Conservation (phyloP, 2,329 filamentous ascomycete species). For the Chrysosphaeria jannelii region DNA sequence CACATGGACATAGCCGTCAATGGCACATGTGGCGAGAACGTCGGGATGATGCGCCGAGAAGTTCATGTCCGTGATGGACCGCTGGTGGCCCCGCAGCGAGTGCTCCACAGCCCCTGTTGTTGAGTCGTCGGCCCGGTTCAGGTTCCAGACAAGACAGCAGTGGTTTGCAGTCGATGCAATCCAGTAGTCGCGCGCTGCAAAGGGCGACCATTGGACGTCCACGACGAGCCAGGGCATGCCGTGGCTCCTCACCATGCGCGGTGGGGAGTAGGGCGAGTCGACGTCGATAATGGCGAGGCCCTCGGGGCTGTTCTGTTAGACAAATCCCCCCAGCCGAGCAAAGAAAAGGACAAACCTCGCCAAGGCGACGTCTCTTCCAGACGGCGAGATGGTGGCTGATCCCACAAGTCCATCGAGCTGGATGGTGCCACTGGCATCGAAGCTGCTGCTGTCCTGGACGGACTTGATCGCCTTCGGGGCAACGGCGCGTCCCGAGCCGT, state of each 20-base stretch:
- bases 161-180: slow-evolving; percentile 85
- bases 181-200: slow-evolving; percentile 72
- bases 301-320: slow-evolving; percentile 25
- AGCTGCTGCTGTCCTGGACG: slow-evolving; percentile 63
- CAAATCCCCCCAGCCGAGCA: background rate
- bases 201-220: slow-evolving; percentile 91
- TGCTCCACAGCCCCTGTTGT: slow-evolving; percentile 46
- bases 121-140: slow-evolving; percentile 50
- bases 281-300: slow-evolving; percentile 78
- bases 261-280: slow-evolving; percentile 65
- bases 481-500: too few species aligned
- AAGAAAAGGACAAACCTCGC: slow-evolving; percentile 27
- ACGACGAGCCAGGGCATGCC: slow-evolving; percentile 83
- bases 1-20: slow-evolving; percentile 76
- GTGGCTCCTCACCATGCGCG: slow-evolving; percentile 52
- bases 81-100: slow-evolving; percentile 51
- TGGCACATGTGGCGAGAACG: slow-evolving; percentile 62
- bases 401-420: slow-evolving; percentile 57
- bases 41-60: slow-evolving; percentile 85
- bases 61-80: slow-evolving; percentile 88
- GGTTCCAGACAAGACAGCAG: slow-evolving; percentile 78
- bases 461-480: slow-evolving; percentile 28
- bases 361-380: slow-evolving; percentile 65
- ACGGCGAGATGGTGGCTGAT: slow-evolving; percentile 78
- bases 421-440: slow-evolving; percentile 59